Base-by-base conservation (phyloP, 441 rosid genomes). In the Bruguiera hainesii region DNA sequence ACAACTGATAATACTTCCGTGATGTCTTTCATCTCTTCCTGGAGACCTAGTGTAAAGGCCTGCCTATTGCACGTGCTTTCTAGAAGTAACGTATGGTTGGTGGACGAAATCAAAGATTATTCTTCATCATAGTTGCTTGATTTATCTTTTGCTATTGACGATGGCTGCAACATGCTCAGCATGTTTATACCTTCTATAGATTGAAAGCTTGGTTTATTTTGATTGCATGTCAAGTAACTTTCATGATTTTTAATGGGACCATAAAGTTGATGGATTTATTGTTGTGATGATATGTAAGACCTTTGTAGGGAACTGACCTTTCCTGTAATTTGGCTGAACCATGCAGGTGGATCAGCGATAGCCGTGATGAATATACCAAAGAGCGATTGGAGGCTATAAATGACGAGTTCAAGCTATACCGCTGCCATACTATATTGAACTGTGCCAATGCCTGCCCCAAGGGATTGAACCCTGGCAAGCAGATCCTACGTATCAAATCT, bases 361-460 rank as follows among this genome's bases (percentile, higher is more conserved):
- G 99, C 84, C 89, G 98, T 63, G 98, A 95, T 78, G 98, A 87
- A 79, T 92, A 75, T 68, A 92, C 97, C 1, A 79, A 82, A 67
- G 99, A 95, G 80, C 78, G 97, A 33, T 77, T 95, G 37, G 97
- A 85, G 16, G 97, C 99, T 16, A 77, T 95, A 56, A 74, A 90
- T 42, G 91, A 95, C 11, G 97, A 95, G 70, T 95, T 86, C 73
- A 95, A 95, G 90, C 90, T 95, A 20, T 92, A 95, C 73, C 87
- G 99, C 10, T 95, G 99, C 83, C 98, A 95, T 76, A 90, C 99
- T n/a, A 91, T 94, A 69, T 70, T 91, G 94, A 95, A 92, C 69
- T 95, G 99, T 76, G 93, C 98, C 19, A 86, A 88, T 42, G 99
- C 99, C 39, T 95, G 99, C 76, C 99, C 99, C 51, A 95, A 95